Evolutionary conservation across 1,284 basidiomycete species (phyloP), one percentile per base, ranked within the genome.

Genomic region (Cryptococcus hybrid): DNA sequence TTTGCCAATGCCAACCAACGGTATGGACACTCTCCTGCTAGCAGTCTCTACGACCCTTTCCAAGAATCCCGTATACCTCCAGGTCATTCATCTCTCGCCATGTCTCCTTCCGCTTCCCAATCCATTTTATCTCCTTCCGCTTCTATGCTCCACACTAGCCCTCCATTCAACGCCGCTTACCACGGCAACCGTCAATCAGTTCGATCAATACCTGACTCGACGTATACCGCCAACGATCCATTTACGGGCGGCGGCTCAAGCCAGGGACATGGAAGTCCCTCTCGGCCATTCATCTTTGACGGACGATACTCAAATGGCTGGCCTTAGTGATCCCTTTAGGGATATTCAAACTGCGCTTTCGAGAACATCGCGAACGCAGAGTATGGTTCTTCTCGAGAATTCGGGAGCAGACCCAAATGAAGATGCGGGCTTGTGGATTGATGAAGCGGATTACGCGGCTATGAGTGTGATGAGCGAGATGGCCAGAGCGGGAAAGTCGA

Each of bases 401-500:
- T 44, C 8, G 2, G 50, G 47, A 2, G 56, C 42, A 9, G 64
- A 68, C 36, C 61, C 62, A 5, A 49, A 51, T 7, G 63, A 59
- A 11, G 74, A 75, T 50, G 74, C 73, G 54, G 80, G 55, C 55
- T 73, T 74, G 45, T 81, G 88, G 69, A 78, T 90, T 55, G 85
- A 87, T 61, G 82, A 83, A 44, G 79, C 81, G 49, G 90, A 93
- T 71, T 81, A 86, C 63, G 77, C 80, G 9, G 89, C 91, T 61
- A 81, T 90, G 62, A 80, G 80, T 24, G 69, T 84, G 13, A 79
- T 92, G 43, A 82, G 87, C 7, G 89, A 91, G 74, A 80, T 84
- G 55, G 87, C 87, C 8, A 80, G 85, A 46, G 83, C 84, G 1
- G 90, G 90, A 0, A 85, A 86, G 66, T 90, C 90, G n/a, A 86